Base-by-base conservation (phyloP, 345 rosid genomes). In the Eutrema japonicum region DNA sequence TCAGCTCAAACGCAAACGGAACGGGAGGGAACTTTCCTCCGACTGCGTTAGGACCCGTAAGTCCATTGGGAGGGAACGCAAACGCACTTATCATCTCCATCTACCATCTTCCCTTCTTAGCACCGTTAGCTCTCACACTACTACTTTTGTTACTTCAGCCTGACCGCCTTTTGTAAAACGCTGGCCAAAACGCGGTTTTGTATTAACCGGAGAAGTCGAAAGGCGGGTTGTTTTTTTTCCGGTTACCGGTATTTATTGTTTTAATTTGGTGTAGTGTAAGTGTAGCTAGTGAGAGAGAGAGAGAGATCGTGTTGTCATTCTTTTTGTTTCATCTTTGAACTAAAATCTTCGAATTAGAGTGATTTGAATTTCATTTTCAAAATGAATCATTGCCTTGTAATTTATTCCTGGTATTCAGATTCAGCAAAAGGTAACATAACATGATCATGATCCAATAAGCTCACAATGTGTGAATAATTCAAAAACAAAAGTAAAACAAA, bases 1-100 rank as follows among this genome's bases (percentile, higher is more conserved):
- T 43, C 87, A 94, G 96, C 62, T 47, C 72, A 12, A 88, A 76
- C 80, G 83, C 83, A 49, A 80, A 77, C 68, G 68, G 80, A 9
- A 63, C 68, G 5, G 80, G 78, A 6, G 84, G 78, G 41, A 4
- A 74, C 32, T 54, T 71, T 12, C 73, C 98, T 50, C 81, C 96
- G 2, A 66, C 47, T 43, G 93, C 97, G 8, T 74, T 80, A 27
- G 95, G 90, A 64, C 98, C 98, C 0, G 68, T 71, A 43, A 87
- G 88, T 73, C 88, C 90, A 38, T 22, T 74, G 2, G 85, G 83
- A 74, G 91, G 82, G 58, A 68, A 82, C 53, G 50, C 60, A 30
- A 82, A 59, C 51, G 73, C 73, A 52, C 72, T 79, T 60, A 26
- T 29, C 8, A 70, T 75, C 62, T 76, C 84, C 7, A 62, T 40